These are phyloP conservation scores for Botrytis paeoniae DNA, from an alignment of 2,329 filamentous ascomycete species.

Conservation along the genomic window DNA sequence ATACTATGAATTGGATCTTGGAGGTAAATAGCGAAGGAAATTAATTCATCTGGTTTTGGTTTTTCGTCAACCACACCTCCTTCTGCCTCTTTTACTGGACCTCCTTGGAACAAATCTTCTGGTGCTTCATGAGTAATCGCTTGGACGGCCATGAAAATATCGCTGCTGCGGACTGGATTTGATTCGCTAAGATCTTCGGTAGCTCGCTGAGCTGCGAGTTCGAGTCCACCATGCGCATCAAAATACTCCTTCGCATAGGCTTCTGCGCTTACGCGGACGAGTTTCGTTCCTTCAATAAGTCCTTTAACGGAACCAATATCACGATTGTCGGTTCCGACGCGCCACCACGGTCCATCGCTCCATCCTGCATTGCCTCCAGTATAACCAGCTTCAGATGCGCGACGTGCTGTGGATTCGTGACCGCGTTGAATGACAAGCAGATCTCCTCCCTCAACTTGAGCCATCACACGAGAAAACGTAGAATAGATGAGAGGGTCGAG, in stretches of 20 bases:
- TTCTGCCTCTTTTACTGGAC: slow-evolving; percentile 54
- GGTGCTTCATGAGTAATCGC: slow-evolving; percentile 68
- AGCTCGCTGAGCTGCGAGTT: slow-evolving; percentile 75
- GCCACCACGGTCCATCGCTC: slow-evolving; percentile 97
- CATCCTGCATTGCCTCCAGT: slow-evolving; percentile 64
- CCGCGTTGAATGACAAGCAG: slow-evolving; percentile 92
- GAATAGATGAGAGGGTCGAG: slow-evolving; percentile 89
- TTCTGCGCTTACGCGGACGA: slow-evolving; percentile 86
- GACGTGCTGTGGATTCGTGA: slow-evolving; percentile 72
- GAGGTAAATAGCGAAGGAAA: slow-evolving; percentile 75
- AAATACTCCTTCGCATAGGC: slow-evolving; percentile 85
- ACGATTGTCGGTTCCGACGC: slow-evolving; percentile 64
- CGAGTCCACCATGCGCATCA: slow-evolving; percentile 70
- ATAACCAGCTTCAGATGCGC: slow-evolving; percentile 58
- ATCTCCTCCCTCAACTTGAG: slow-evolving; percentile 97
- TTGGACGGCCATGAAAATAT: slow-evolving; percentile 95
- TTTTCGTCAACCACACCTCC: slow-evolving; percentile 51
- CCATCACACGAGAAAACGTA: slow-evolving; percentile 93
- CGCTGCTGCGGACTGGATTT: slow-evolving; percentile 87
- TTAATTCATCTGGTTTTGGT: slow-evolving; percentile 54
- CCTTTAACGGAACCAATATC: slow-evolving; percentile 79
- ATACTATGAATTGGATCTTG: slow-evolving; percentile 90
- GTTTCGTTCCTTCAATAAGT: slow-evolving; percentile 81
- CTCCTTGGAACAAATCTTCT: slow-evolving; percentile 64
- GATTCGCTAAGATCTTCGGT: slow-evolving; percentile 75